Evolutionary conservation across 768 basidiomycete genomes (phyloP), one percentile per base, ranked within the genome.

Genomic region (Cystobasidium ongulense): DNA sequence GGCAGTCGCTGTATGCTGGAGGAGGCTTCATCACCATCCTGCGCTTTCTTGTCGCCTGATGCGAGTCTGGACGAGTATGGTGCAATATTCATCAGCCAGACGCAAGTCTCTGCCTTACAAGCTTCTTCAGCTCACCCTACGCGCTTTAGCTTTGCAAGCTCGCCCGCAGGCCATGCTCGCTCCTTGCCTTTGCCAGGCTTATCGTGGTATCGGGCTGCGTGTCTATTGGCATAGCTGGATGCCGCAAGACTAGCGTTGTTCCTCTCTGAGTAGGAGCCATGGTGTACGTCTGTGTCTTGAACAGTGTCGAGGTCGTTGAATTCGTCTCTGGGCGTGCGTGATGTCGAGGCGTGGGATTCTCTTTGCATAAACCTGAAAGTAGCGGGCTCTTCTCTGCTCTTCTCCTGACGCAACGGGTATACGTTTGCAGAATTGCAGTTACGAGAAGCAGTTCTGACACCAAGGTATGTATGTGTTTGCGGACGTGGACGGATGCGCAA

Each of bases 1-100:
- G 74, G 74, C 13, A 75, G 36, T 27, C 54, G 35, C 31, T 36
- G 1, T 38, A 75, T 75, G 54, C 36, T 29, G 17, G 74, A 59
- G 52, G 8, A 59, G 52, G 8, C 43, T 7, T 31, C 33, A 13
- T 8, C 13, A n/a, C 31, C 25, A 21, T 29, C 27, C 31, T 31
- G 43, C 27, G 13, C 25, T 38, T 13, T 31, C 25, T 64, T 41
- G 29, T 35, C 41, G 63, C 25, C 39, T 35, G 39, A 17, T 27
- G 17, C 21, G 27, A 17, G 39, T 2, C 31, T 25, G 43, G 17
- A 31, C 8, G 46, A 52, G 11, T 11, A 23, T 67, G n/a, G 3
- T 31, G 27, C n/a, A 53, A 21, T 5, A 35, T 29, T 36, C 13
- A 43, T 54, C 53, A 29, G 29, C 29, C n/a, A 54, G 53, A 23